Evolutionary conservation across 345 rosid genomes (phyloP).

Genomic region (Lagerstroemia speciosa): DNA sequence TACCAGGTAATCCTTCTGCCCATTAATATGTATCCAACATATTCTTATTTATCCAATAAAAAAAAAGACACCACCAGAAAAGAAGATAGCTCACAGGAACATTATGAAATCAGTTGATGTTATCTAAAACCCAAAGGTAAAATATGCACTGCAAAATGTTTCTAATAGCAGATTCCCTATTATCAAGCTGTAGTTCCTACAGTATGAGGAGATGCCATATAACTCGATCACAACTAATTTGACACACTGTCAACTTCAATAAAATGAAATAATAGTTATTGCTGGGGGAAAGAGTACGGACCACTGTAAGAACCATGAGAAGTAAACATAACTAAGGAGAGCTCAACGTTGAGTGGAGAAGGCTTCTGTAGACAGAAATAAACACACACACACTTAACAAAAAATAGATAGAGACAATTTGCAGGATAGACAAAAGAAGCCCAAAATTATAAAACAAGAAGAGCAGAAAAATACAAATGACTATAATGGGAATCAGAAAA

Average conservation of each 20-base stretch:
- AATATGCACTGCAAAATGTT: background rate
- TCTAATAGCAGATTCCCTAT: background rate
- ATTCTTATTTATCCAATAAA: no score
- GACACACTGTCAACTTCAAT: background rate
- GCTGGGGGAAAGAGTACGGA: conserved; percentile 17
- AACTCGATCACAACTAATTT: background rate
- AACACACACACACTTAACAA: background rate
- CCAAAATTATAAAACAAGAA: background rate
- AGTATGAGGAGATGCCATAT: background rate
- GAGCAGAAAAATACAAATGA: background rate
- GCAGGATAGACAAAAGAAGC: background rate
- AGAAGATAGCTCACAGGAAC: no score
- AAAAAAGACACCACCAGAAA: no score
- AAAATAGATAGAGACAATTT: background rate
- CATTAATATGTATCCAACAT: no score
- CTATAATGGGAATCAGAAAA: background rate
- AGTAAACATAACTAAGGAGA: conserved; percentile 66
- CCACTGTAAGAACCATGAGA: conserved; percentile 72
- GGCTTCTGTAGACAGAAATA: conserved; percentile 44
- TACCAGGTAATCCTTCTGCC: no score
- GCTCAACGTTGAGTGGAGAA: conserved; percentile 47
- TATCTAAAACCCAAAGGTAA: background rate
- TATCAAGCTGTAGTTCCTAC: background rate
- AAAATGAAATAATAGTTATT: background rate
- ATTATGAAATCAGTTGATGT: background rate